Percentiles rank a stretch among this genome's conserved stretches.
These are phyloP conservation scores for Amanita brunnescens DNA, from an alignment of 768 basidiomycete genomes.

Conservation along the genomic window DNA sequence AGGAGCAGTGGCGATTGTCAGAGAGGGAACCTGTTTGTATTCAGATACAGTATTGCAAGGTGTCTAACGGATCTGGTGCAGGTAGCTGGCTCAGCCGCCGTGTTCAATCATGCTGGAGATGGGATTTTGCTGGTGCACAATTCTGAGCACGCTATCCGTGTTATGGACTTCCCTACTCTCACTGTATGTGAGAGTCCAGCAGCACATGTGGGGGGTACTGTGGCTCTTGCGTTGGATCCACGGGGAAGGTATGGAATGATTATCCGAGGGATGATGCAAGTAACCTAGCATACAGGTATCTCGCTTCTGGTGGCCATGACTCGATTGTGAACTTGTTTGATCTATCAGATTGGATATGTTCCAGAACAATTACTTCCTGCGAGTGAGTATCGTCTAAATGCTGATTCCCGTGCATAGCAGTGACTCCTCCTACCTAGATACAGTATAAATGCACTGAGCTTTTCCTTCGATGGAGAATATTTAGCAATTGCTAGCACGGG, in stretches of 20 bases:
- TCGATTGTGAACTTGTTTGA: constrained; percentile 85
- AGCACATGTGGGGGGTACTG: constrained; percentile 72
- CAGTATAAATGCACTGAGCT: constrained; percentile 62
- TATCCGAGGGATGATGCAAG: background rate
- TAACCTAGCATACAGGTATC: constrained; percentile 37
- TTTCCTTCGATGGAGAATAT: constrained; percentile 71
- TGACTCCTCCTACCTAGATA: constrained; percentile 37
- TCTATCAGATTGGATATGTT: constrained; percentile 71
- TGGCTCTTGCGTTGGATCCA: constrained; percentile 72
- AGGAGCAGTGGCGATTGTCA: constrained; percentile 36
- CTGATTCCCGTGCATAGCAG: background rate
- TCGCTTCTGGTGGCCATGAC: constrained; percentile 74
- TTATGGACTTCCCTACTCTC: constrained; percentile 62
- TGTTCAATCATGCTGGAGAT: constrained; percentile 72
- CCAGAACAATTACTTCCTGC: constrained; percentile 68
- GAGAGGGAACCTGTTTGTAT: constrained; percentile 39
- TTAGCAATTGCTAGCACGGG: constrained; percentile 68
- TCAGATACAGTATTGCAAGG: background rate
- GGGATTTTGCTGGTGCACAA: constrained; percentile 60
- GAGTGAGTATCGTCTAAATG: constrained; percentile 53
- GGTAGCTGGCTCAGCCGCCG: constrained; percentile 55
- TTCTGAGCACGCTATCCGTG: constrained; percentile 50
- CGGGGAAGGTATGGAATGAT: constrained; percentile 47
- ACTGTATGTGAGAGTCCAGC: constrained; percentile 50
- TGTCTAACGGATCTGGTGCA: constrained; percentile 11